A percentile compares a stretch with the other conserved stretches of the same genome.
phyloP scores from a whole-genome alignment of 345 rosid genomes.

The Ceriops tagal region DNA sequence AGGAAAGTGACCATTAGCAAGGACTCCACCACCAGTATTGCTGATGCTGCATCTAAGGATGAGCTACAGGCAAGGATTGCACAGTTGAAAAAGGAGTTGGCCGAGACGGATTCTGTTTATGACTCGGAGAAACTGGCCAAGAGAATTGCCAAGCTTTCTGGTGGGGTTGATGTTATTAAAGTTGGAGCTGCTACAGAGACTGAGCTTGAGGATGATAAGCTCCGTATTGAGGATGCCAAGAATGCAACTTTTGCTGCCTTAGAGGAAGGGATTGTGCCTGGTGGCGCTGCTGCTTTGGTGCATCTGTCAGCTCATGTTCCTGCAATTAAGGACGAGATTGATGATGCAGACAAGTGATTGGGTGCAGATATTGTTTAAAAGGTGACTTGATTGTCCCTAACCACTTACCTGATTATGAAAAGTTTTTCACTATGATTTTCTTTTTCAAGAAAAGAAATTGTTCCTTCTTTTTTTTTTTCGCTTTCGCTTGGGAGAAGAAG shows the following conservation, averaged over 20 bases:
- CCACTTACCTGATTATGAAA: too few relatives aligned
- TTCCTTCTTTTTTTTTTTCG: too few relatives aligned
- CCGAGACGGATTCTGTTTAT: constrained; percentile 85
- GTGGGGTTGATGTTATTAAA: constrained; percentile 96
- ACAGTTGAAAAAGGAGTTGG: constrained; percentile 78
- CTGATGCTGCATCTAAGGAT: constrained; percentile 93
- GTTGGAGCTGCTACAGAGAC: constrained; percentile 99
- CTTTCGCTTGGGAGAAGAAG: too few relatives aligned
- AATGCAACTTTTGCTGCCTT: constrained; percentile 97
- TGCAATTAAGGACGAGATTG: constrained; percentile 69
- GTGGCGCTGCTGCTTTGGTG: constrained; percentile 90
- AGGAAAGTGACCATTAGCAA: constrained; percentile 76
- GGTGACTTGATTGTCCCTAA: constrained; percentile 34
- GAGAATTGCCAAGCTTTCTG: constrained; percentile 91
- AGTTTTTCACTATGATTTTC: too few relatives aligned
- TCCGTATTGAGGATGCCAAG: constrained; percentile 93
- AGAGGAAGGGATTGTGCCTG: constrained; percentile 98
- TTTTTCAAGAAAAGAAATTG: too few relatives aligned
- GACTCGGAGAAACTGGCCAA: constrained; percentile 90
- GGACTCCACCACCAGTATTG: constrained; percentile 83
- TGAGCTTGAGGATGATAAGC: constrained; percentile 94
- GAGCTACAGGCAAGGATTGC: constrained; percentile 77
- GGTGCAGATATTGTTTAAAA: constrained; percentile 97
- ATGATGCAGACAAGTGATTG: constrained; percentile 74
- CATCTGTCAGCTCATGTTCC: constrained; percentile 71